phyloP scores from a whole-genome alignment of 805 yeast genomes.

The Cyberlindnera americana region DNA sequence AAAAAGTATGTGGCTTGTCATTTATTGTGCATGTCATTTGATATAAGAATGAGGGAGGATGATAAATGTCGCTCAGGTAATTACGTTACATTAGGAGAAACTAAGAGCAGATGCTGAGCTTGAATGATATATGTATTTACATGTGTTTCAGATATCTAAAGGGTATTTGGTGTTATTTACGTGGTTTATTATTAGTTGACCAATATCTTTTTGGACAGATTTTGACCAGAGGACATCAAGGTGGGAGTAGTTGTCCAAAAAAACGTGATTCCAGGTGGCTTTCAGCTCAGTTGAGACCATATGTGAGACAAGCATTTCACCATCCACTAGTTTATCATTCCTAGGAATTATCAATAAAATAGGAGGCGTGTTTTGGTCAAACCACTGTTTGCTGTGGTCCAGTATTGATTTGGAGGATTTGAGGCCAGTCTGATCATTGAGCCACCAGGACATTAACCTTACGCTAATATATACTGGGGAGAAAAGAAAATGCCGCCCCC shows the following conservation, averaged over 20 bases:
- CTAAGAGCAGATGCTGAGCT: too few species aligned
- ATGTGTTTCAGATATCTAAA: too few species aligned
- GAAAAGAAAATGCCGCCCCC: constrained; percentile 76
- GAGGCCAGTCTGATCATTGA: constrained; percentile 47
- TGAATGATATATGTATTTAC: too few species aligned
- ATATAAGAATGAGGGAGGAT: too few species aligned
- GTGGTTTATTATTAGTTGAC: constrained; percentile 28
- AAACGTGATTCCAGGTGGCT: constrained; percentile 28
- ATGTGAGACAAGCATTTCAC: constrained; percentile 61
- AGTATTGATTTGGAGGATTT: constrained; percentile 40
- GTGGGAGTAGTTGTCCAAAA: constrained; percentile 69
- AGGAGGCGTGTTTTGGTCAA: constrained; percentile 46
- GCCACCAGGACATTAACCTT: constrained; percentile 91
- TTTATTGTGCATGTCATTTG: too few species aligned
- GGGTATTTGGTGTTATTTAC: too few species aligned
- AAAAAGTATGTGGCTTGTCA: too few species aligned
- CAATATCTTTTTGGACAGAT: constrained; percentile 65
- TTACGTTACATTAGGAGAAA: too few species aligned
- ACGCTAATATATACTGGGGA: constrained; percentile 83
- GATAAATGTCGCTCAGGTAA: too few species aligned
- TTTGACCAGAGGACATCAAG: constrained; percentile 92
- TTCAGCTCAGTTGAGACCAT: constrained; percentile 53
- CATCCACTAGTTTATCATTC: constrained; percentile 75
- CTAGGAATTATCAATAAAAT: constrained; percentile 69
- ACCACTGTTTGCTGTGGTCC: constrained; percentile 55